phyloP scores from a whole-genome alignment of 2,329 filamentous ascomycete species.

The Aspergillus fructus region DNA sequence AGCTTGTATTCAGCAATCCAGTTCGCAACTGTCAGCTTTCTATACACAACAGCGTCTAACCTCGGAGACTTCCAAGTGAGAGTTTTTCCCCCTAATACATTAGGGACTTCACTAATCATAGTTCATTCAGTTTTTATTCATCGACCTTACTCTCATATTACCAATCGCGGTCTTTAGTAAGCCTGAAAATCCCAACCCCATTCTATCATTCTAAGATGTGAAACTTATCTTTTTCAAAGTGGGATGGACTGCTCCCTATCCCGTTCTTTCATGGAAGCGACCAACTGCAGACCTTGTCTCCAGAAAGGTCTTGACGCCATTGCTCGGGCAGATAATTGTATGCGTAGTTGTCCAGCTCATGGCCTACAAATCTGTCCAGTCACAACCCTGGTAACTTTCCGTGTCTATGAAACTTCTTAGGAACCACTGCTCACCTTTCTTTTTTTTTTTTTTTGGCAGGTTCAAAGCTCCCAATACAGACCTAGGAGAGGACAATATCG shows the following conservation, averaged over 20 bases:
- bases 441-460: slow-evolving; percentile 38
- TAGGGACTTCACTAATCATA: neutral
- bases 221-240: slow-evolving; percentile 51
- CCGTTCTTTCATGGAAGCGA: slow-evolving; percentile 73
- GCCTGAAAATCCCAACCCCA: slow-evolving; percentile 22
- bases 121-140: slow-evolving; percentile 72
- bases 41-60: slow-evolving; percentile 92
- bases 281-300: slow-evolving; percentile 92
- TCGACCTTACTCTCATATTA: slow-evolving; percentile 86
- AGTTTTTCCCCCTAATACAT: neutral
- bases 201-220: neutral
- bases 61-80: slow-evolving; percentile 86
- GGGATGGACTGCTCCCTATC: slow-evolving; percentile 91
- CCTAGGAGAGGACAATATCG: slow-evolving; percentile 76
- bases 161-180: slow-evolving; percentile 93
- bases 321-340: slow-evolving; percentile 84
- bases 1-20: slow-evolving; percentile 98
- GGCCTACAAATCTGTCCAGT: slow-evolving; percentile 71
- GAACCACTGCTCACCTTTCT: slow-evolving; percentile 16
- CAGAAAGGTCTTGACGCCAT: slow-evolving; percentile 82
- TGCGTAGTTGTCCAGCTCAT: slow-evolving; percentile 75
- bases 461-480: slow-evolving; percentile 78
- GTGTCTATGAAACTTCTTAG: neutral
- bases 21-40: slow-evolving; percentile 93
- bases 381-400: slow-evolving; percentile 69